Evolutionary conservation across 106 monocot genomes (phyloP).

Genomic region (Apostasia ramifera): DNA sequence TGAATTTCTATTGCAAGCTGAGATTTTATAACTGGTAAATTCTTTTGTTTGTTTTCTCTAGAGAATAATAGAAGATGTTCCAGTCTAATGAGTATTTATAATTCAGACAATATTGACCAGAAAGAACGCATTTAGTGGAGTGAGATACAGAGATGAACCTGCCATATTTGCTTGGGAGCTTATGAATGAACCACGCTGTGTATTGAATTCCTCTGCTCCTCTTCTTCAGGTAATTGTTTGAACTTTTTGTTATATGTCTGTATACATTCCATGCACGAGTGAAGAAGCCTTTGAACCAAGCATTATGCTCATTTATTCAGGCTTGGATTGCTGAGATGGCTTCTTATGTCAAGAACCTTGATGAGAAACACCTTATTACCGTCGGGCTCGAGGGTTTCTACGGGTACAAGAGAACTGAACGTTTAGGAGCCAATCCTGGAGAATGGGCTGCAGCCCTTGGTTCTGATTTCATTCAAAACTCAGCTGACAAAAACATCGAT

Average conservation of each 20-base stretch:
- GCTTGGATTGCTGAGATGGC: slow-evolving; percentile 92
- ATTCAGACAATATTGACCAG: slow-evolving; percentile 71
- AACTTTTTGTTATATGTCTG: neutral
- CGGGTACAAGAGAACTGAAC: slow-evolving; percentile 38
- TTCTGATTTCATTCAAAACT: slow-evolving; percentile 87
- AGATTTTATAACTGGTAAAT: neutral
- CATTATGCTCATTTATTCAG: slow-evolving; percentile 26
- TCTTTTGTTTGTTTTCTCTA: neutral
- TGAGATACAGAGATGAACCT: slow-evolving; percentile 81
- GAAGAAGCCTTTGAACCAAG: neutral
- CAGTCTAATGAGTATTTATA: neutral
- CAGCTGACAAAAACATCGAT: slow-evolving; percentile 55
- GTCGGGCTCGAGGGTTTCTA: slow-evolving; percentile 93
- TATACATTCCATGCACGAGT: neutral
- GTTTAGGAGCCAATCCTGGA: slow-evolving; percentile 63
- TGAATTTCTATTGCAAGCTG: too few species aligned
- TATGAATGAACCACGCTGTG: slow-evolving; percentile 89
- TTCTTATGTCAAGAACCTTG: slow-evolving; percentile 63
- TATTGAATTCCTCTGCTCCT: slow-evolving; percentile 64
- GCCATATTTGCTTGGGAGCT: slow-evolving; percentile 98
- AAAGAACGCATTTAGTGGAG: slow-evolving; percentile 68
- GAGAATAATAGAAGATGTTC: too few species aligned
- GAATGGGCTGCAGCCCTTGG: slow-evolving; percentile 74
- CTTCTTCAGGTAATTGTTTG: slow-evolving; percentile 58
- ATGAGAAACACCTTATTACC: slow-evolving; percentile 75